These are phyloP conservation scores for Boletus rex-veris DNA, from an alignment of 768 basidiomycete species.

Conservation along the genomic window DNA sequence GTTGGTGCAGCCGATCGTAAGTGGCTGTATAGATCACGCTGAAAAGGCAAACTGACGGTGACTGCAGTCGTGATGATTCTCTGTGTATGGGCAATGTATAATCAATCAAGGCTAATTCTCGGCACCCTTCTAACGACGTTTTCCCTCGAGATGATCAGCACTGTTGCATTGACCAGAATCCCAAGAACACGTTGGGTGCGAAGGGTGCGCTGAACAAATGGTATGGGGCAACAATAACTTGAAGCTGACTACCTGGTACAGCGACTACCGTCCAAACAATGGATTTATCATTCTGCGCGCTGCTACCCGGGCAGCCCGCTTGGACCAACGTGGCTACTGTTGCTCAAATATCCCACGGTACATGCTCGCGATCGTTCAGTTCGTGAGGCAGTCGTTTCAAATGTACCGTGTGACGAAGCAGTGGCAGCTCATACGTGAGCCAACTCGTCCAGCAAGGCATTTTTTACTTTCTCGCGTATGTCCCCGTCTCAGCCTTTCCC, in stretches of 20 bases:
- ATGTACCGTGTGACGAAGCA: not conserved
- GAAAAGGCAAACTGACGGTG: not conserved
- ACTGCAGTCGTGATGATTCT: not conserved
- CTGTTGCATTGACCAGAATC: not conserved
- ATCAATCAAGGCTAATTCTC: not conserved
- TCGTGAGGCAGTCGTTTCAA: not conserved
- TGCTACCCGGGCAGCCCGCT: not conserved
- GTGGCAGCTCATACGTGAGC: not conserved
- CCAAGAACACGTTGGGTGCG: not conserved
- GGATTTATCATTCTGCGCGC: not conserved
- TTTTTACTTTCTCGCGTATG: not conserved
- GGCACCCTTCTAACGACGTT: not conserved
- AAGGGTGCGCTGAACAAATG: not conserved
- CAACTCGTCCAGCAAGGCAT: not conserved
- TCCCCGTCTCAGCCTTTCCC: not conserved
- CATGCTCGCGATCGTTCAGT: not conserved
- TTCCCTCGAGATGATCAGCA: not conserved
- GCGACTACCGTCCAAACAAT: not conserved
- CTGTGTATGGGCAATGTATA: slow-evolving; percentile 1
- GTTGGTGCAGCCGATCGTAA: slow-evolving; percentile 1
- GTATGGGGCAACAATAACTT: not conserved
- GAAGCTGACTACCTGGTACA: not conserved
- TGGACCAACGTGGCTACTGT: not conserved
- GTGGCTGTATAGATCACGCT: not conserved
- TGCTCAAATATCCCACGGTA: not conserved